Conservation (phyloP, 1,284 basidiomycete genomes). For the Tylopilus orsonianus region DNA sequence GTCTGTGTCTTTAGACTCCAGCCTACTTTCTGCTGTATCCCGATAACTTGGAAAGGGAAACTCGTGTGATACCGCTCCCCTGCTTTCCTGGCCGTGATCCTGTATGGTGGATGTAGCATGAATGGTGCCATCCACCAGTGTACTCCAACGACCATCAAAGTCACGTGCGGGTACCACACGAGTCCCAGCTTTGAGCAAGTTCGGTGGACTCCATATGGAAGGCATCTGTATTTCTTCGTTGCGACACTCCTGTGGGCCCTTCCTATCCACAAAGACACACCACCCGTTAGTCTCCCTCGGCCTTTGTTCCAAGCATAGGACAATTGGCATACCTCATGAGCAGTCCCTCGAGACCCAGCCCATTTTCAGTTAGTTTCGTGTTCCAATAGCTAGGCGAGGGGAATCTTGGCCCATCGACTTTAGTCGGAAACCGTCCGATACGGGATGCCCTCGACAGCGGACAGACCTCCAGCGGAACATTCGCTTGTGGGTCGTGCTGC, state of each 20-base stretch:
- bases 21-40: no score
- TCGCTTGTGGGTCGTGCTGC: conserved; percentile 34
- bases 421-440: conserved; percentile 31
- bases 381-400: no score
- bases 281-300: no score
- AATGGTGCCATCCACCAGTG: conserved; percentile 22
- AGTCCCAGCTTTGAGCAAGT: conserved; percentile 32
- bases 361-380: no score
- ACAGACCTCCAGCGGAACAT: conserved; percentile 25
- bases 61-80: no score
- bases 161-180: conserved; percentile 34
- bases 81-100: no score
- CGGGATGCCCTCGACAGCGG: conserved; percentile 35
- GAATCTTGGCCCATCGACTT: conserved; percentile 60
- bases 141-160: conserved; percentile 29
- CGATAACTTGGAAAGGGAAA: no score
- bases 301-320: no score
- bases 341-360: no score
- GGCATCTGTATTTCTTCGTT: conserved; percentile 39
- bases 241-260: conserved; percentile 35
- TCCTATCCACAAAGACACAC: no score
- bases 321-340: conserved; percentile 58
- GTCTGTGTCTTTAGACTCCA: no score
- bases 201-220: conserved; percentile 46
- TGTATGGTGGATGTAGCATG: no score